Percentiles rank a stretch among this genome's conserved stretches.
Evolutionary conservation across 805 yeast genomes (phyloP).

Genomic region (Wickerhamomyces hampshirensis): DNA sequence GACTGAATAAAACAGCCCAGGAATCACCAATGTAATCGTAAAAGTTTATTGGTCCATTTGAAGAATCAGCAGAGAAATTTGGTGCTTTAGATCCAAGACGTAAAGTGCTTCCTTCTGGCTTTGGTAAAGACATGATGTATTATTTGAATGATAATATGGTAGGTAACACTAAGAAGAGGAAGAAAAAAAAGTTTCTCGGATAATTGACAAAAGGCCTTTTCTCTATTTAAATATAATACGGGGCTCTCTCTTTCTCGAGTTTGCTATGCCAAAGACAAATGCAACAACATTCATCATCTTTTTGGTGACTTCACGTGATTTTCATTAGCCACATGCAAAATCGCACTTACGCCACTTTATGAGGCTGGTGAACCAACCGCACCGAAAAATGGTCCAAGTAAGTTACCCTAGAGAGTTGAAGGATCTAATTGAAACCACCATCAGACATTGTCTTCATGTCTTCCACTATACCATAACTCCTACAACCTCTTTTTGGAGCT

Average conservation of each 20-base stretch:
- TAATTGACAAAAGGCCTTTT: no score
- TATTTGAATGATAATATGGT: background rate
- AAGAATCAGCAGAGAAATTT: constrained; percentile 58
- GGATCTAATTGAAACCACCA: no score
- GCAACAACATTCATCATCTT: constrained; percentile 5
- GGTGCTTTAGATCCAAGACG: constrained; percentile 65
- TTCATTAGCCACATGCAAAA: constrained; percentile 13
- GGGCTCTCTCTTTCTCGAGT: no score
- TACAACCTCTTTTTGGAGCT: no score
- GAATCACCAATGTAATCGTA: constrained; percentile 56
- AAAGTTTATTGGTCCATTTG: constrained; percentile 58
- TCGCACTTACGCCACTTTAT: background rate
- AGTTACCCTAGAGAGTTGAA: no score
- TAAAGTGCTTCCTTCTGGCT: constrained; percentile 34
- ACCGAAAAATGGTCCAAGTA: no score
- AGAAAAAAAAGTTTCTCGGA: no score
- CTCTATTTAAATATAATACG: no score
- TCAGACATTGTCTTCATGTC: no score
- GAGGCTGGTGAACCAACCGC: background rate
- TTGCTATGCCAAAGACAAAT: no score
- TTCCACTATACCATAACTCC: no score
- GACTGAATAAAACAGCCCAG: constrained; percentile 68
- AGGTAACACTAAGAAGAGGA: no score
- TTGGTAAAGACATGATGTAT: constrained; percentile 32
- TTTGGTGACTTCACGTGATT: constrained; percentile 19